Base-by-base conservation (phyloP, 2,329 filamentous ascomycete species). In the Aspergillus sp. region DNA sequence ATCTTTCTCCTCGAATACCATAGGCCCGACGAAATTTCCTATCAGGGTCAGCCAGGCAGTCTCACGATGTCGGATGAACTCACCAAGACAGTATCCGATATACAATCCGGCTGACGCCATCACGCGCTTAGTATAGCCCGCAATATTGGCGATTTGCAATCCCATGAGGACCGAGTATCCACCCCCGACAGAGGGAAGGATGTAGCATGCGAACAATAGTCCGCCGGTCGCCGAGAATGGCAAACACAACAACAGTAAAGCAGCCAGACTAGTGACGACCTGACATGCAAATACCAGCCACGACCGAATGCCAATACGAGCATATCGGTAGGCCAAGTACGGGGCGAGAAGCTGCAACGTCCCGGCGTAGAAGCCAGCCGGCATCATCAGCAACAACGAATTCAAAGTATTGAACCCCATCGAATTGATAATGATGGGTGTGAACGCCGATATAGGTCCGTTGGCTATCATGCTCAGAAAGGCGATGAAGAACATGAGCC, bases 91-190 rank as follows among this genome's bases (percentile, higher is more conserved):
- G 63, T 83, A 84, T 1, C 81, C 82, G 20, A 83, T 77, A 54
- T 81, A 84, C 6, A 83, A 71, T 0, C 81, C 81, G 2, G 80
- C 81, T 0, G 79, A 80, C 1, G 77, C 78, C 1, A 83, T 71
- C 1, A 78, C 78, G 1, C 80, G 72, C 68, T 84, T 84, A 0
- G 82, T 83, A 55, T 84, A 83, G 1, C 82, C 82, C 0, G 82
- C 80, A 11, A 78, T 82, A 60, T 84, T 83, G 26, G 81, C 80
- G 47, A 81, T 77, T 50, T 78, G 75, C 6, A 83, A 66, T 0
- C 80, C 80, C 75, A 85, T 82, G 0, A 83, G 66, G 6, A 84
- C 78, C 1, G 79, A 81, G 60, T 84, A 85, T 0, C 76, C 78
- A 1, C 75, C 81, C 6, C 77, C 77, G 57, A 71, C 62, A 0